A percentile compares a stretch with the other conserved stretches of the same genome.
Conservation (phyloP, 805 yeast genomes). For the Candida sphagnicola region DNA sequence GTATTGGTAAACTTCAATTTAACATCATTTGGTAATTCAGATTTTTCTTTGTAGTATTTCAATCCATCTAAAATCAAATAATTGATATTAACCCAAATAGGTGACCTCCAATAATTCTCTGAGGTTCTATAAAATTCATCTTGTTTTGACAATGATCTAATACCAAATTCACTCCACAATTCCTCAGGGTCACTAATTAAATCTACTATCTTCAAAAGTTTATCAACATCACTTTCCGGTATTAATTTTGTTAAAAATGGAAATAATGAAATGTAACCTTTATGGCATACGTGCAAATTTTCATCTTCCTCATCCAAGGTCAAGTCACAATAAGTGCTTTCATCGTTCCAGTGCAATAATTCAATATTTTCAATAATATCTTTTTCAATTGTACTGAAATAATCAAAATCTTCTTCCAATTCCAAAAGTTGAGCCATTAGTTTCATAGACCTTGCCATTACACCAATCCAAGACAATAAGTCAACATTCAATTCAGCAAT, state of each 20-base stretch:
- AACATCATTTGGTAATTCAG: constrained; percentile 24
- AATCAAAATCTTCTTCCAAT: constrained; percentile 52
- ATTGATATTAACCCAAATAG: constrained; percentile 90
- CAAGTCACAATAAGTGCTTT: constrained; percentile 76
- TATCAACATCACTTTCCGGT: constrained; percentile 36
- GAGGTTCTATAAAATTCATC: constrained; percentile 66
- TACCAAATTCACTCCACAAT: constrained; percentile 75
- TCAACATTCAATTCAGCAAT: constrained; percentile 90
- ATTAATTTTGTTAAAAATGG: constrained; percentile 78
- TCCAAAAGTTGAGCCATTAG: constrained; percentile 64
- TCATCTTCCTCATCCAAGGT: constrained; percentile 72
- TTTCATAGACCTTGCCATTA: constrained; percentile 81
- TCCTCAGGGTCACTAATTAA: constrained; percentile 65
- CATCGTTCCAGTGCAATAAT: constrained; percentile 74
- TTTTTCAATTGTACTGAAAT: constrained; percentile 49
- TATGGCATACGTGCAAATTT: constrained; percentile 68
- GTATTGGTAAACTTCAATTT: constrained; percentile 35
- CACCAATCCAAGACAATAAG: constrained; percentile 87
- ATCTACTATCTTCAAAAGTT: constrained; percentile 50
- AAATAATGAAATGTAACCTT: constrained; percentile 82
- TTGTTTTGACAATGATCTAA: constrained; percentile 71
- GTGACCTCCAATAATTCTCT: constrained; percentile 96
- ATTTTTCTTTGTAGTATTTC: constrained; percentile 45
- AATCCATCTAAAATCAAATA: constrained; percentile 74
- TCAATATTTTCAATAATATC: constrained; percentile 64